Evolutionary conservation across 306 rosid species (phyloP).

Genomic region (Medicago truncatula): DNA sequence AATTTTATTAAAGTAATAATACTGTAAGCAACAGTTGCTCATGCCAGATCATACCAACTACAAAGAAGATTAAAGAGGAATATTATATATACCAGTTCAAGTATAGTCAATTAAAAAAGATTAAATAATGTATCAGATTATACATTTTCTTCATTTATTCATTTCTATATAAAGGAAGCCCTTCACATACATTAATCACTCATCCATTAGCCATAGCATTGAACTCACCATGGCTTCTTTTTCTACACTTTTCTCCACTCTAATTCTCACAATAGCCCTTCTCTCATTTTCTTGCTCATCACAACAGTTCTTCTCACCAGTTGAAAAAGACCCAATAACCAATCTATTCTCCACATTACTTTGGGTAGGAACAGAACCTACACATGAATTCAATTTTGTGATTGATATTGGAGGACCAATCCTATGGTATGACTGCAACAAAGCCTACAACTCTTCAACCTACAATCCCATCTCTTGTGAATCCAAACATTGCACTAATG

Average conservation of each 20-base stretch:
- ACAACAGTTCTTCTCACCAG: slow-evolving; percentile 15
- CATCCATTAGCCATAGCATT: not conserved
- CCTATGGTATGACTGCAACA: slow-evolving; percentile 43
- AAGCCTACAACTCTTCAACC: slow-evolving; percentile 36
- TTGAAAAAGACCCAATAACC: slow-evolving; percentile 42
- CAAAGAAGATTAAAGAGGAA: not conserved
- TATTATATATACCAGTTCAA: not conserved
- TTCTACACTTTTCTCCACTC: not conserved
- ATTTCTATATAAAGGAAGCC: not conserved
- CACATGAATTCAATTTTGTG: not conserved
- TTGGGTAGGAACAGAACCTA: slow-evolving; percentile 40
- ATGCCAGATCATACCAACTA: not conserved
- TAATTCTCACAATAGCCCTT: slow-evolving; percentile 29
- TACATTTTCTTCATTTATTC: too few relatives aligned
- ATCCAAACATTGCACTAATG: slow-evolving; percentile 25
- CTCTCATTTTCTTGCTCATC: not conserved
- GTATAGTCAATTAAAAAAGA: not conserved
- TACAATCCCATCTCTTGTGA: slow-evolving; percentile 26
- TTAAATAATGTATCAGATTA: not conserved
- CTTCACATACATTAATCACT: not conserved
- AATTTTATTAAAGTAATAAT: too few relatives aligned
- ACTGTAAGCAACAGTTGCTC: not conserved
- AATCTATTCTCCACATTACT: slow-evolving; percentile 33
- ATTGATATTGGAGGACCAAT: slow-evolving; percentile 47
- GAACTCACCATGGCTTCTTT: slow-evolving; percentile 25